Evolutionary conservation across 2,329 filamentous ascomycete genomes (phyloP), one percentile per base, ranked within the genome.

Genomic region (Orbilia javanica): DNA sequence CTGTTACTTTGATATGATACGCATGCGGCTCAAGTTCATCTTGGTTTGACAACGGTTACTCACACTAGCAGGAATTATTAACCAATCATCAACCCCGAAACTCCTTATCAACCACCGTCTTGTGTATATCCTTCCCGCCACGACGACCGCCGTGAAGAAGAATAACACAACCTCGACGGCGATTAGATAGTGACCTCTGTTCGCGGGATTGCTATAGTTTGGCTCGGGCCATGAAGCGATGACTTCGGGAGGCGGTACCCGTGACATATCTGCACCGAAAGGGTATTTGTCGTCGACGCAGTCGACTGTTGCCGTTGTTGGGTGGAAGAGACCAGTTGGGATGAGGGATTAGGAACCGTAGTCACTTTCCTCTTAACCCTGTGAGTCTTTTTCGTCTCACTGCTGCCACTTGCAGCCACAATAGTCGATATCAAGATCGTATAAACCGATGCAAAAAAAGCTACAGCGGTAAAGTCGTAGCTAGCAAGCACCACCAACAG

Each of bases 141-240:
- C 85, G 1, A 86, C 81, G 0, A 85, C 29, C 8, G 85, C 82
- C 0, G 85, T 84, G 2, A 87, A 50, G 2, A 80, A 80, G n/a
- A 85, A 81, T 34, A 86, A 82, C 2, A 86, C 74, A 3, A 86
- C 80, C 25, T 85, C 84, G 4, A 86, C 81, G 22, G 86, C 82
- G 11, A 87, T 82, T 22, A 85, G 84, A 36, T 81, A 84, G 80
- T 85, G 84, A 11, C 86, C 86, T 77, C 86, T 84, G 29, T 84
- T 85, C 13, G 82, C 82, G 4, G 87, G 87, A 79, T 88, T 81
- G 62, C 84, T 78, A 80, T 86, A 85, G 79, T 88, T 88, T 6
- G 87, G 85, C 36, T 65, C 80, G 4, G 87, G 87, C 86, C 86
- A 88, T 80, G 82, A 82, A 18, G 81, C 80, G 53, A 85, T 68